phyloP scores from a whole-genome alignment of 805 yeast genomes.

The Soucietia sequanensis region DNA sequence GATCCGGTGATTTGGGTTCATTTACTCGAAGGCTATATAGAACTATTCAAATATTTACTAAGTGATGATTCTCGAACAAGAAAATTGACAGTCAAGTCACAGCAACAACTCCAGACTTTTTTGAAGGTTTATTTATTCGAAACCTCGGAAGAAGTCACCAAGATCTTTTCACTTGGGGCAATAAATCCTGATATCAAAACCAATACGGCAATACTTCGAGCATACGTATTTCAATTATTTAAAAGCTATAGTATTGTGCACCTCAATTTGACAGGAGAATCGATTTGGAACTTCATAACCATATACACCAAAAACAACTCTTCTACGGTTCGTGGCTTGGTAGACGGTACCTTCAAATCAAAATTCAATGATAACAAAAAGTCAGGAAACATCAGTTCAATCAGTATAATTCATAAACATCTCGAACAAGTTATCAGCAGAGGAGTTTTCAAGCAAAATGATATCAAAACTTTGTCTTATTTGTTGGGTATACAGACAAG shows the following conservation, averaged over 20 bases:
- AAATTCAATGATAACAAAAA: slow-evolving; percentile 47
- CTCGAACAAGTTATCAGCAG: slow-evolving; percentile 46
- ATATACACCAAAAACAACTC: slow-evolving; percentile 49
- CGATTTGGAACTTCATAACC: slow-evolving; percentile 63
- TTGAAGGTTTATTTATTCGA: slow-evolving; percentile 59
- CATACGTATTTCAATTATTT: slow-evolving; percentile 50
- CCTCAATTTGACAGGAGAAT: slow-evolving; percentile 56
- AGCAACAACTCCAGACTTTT: slow-evolving; percentile 57
- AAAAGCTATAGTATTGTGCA: slow-evolving; percentile 53
- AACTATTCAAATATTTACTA: slow-evolving; percentile 48
- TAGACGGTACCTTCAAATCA: slow-evolving; percentile 54
- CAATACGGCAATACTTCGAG: slow-evolving; percentile 49
- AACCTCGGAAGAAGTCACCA: slow-evolving; percentile 57
- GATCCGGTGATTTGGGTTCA: slow-evolving; percentile 87
- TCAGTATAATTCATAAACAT: slow-evolving; percentile 50
- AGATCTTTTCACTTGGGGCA: slow-evolving; percentile 67
- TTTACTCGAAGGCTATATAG: slow-evolving; percentile 61
- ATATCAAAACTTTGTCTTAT: slow-evolving; percentile 44
- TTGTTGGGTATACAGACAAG: slow-evolving; percentile 45
- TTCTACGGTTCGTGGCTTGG: slow-evolving; percentile 46
- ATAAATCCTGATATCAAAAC: slow-evolving; percentile 65
- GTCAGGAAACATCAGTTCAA: slow-evolving; percentile 48
- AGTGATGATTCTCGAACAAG: slow-evolving; percentile 26
- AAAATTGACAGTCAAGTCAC: slow-evolving; percentile 50
- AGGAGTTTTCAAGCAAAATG: slow-evolving; percentile 45